Evolutionary conservation across 2,329 filamentous ascomycete genomes (phyloP).

Genomic region (Exophiala aquamarina): DNA sequence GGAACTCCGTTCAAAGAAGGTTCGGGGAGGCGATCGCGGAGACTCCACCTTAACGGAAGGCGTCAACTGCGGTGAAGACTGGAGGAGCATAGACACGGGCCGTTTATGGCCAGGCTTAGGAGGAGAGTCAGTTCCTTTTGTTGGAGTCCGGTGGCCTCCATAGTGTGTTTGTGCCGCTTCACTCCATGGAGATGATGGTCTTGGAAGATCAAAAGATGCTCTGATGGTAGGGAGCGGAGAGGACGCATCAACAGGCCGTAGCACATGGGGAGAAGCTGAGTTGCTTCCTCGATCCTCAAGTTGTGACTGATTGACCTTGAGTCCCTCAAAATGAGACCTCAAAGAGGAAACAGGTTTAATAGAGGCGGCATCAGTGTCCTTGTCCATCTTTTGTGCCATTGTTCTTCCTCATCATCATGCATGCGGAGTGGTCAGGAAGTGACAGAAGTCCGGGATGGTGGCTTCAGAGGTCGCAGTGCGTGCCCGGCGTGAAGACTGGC

Average conservation of each 20-base stretch:
- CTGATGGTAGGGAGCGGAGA: constrained; percentile 33
- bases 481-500: too few relatives aligned
- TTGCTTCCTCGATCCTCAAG: constrained; percentile 13
- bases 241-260: constrained; percentile 32
- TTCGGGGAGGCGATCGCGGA: constrained; percentile 42
- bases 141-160: constrained; percentile 27
- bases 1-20: constrained; percentile 26
- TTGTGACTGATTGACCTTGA: constrained; percentile 33
- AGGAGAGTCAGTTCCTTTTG: constrained; percentile 45
- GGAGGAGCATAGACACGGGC: constrained; percentile 45
- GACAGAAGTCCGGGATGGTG: too few relatives aligned
- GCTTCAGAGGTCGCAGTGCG: too few relatives aligned
- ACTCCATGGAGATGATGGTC: constrained; percentile 41
- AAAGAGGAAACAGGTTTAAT: constrained; percentile 48
- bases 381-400: constrained; percentile 22
- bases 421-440: too few relatives aligned
- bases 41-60: constrained; percentile 46
- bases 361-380: constrained; percentile 22
- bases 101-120: constrained; percentile 60
- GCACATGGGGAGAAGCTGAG: constrained; percentile 33
- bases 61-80: constrained; percentile 41
- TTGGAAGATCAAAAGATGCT: constrained; percentile 44
- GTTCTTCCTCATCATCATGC: too few relatives aligned
- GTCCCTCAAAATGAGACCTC: constrained; percentile 49
- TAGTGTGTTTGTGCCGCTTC: constrained; percentile 27